A percentile compares a stretch with the other conserved stretches of the same genome.
phyloP scores from a whole-genome alignment of 2,329 filamentous ascomycete genomes.

The Calonectria fujianensis region DNA sequence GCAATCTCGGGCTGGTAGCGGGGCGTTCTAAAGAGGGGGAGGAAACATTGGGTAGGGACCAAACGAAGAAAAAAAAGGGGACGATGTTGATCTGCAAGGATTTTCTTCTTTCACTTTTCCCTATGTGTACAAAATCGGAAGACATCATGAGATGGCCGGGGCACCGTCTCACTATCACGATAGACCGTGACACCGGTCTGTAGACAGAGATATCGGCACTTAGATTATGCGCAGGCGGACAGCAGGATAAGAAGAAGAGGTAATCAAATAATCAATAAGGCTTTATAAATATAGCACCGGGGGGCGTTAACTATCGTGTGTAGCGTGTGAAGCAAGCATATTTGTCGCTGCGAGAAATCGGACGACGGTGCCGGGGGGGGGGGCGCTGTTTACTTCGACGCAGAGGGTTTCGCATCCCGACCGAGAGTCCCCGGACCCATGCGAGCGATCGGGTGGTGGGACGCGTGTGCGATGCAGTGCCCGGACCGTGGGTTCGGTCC shows the following conservation, averaged over 20 bases:
- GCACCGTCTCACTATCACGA: not conserved
- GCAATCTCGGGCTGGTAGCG: not conserved
- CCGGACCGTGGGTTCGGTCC: conserved; percentile 15
- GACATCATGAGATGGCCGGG: conserved; percentile 3
- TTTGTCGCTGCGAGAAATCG: not conserved
- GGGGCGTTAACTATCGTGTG: not conserved
- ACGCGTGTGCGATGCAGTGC: conserved; percentile 23
- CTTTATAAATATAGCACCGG: too few species aligned
- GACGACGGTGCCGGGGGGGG: not conserved
- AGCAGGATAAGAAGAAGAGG: not conserved
- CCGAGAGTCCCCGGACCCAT: conserved; percentile 4
- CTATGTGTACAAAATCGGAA: conserved; percentile 22
- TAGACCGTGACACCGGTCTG: conserved; percentile 14
- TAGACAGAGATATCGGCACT: conserved; percentile 5
- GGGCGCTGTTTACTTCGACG: not conserved
- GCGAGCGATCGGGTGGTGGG: not conserved
- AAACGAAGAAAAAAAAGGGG: conserved; percentile 27
- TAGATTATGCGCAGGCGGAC: conserved; percentile 17
- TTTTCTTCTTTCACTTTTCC: conserved; percentile 10
- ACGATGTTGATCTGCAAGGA: conserved; percentile 1
- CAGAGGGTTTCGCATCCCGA: conserved; percentile 22
- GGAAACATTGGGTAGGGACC: not conserved
- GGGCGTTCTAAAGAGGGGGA: conserved; percentile 25
- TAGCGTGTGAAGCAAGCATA: not conserved
- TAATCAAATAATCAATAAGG: not conserved